Evolutionary conservation across 1,284 basidiomycete genomes (phyloP).

Genomic region (Pseudozyma pruni): DNA sequence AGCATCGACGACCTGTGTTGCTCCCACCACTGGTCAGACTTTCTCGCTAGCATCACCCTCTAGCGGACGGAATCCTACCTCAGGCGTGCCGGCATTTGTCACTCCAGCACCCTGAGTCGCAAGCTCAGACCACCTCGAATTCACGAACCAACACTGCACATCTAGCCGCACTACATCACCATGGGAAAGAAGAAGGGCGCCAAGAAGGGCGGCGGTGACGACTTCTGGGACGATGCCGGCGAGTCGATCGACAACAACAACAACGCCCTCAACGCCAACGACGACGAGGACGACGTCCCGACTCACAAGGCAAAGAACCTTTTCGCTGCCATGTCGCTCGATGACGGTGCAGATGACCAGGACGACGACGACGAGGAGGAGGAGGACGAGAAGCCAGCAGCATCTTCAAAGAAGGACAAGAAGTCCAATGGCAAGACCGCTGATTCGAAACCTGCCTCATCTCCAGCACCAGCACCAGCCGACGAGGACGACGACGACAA

Average conservation of each 20-base stretch:
- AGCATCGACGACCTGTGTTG: neutral
- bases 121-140: neutral
- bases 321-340: constrained; percentile 48
- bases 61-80: constrained; percentile 2
- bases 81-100: constrained; percentile 3
- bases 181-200: constrained; percentile 65
- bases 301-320: constrained; percentile 34
- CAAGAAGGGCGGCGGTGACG: constrained; percentile 57
- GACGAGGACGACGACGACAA: constrained; percentile 54
- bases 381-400: constrained; percentile 13
- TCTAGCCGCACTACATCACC: constrained; percentile 16
- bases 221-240: constrained; percentile 62
- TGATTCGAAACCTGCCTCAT: constrained; percentile 16
- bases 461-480: constrained; percentile 20
- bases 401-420: constrained; percentile 35
- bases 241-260: constrained; percentile 49
- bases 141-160: neutral
- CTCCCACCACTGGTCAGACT: constrained; percentile 7
- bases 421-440: constrained; percentile 28
- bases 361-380: constrained; percentile 26
- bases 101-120: constrained; percentile 1
- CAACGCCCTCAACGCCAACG: constrained; percentile 5
- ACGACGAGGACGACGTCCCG: constrained; percentile 20
- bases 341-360: constrained; percentile 28
- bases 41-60: constrained; percentile 1